Evolutionary conservation across 106 monocot genomes (phyloP).

Genomic region (Dactylorhiza incarnata): DNA sequence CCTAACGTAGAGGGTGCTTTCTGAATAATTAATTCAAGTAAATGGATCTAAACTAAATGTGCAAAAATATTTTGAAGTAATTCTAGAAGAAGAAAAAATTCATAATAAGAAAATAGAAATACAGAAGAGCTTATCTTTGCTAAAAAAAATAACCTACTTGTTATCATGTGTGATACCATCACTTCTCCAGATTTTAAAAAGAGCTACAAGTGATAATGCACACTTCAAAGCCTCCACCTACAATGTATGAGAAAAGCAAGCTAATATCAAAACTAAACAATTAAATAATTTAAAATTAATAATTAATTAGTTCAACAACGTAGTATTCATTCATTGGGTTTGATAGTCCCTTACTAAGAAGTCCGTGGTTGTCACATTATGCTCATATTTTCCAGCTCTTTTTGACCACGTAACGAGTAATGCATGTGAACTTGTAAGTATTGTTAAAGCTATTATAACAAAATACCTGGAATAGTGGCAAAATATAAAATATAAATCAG

Average conservation of each 20-base stretch:
- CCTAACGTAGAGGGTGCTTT: too few relatives aligned
- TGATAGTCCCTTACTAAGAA: slow-evolving; percentile 48
- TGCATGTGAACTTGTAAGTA: slow-evolving; percentile 94
- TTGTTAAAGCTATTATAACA: slow-evolving; percentile 78
- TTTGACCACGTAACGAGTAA: slow-evolving; percentile 95
- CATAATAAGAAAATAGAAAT: neutral
- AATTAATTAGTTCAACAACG: too few relatives aligned
- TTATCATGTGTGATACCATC: slow-evolving; percentile 84
- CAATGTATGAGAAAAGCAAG: too few relatives aligned
- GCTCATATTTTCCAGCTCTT: slow-evolving; percentile 90
- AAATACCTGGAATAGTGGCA: slow-evolving; percentile 36
- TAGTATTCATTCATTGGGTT: too few relatives aligned
- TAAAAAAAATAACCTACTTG: slow-evolving; percentile 26
- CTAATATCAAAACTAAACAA: neutral
- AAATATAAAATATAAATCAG: too few relatives aligned
- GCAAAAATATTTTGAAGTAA: too few relatives aligned
- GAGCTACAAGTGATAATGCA: slow-evolving; percentile 74
- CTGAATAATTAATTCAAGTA: too few relatives aligned
- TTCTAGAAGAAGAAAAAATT: too few relatives aligned
- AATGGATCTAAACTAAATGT: too few relatives aligned
- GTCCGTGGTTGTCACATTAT: slow-evolving; percentile 88
- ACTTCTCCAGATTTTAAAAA: slow-evolving; percentile 70
- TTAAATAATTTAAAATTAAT: neutral
- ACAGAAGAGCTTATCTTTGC: neutral
- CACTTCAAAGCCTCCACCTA: slow-evolving; percentile 95